Evolutionary conservation across 2,329 filamentous ascomycete genomes (phyloP).

Genomic region (Pseudogymnoascus sp.): DNA sequence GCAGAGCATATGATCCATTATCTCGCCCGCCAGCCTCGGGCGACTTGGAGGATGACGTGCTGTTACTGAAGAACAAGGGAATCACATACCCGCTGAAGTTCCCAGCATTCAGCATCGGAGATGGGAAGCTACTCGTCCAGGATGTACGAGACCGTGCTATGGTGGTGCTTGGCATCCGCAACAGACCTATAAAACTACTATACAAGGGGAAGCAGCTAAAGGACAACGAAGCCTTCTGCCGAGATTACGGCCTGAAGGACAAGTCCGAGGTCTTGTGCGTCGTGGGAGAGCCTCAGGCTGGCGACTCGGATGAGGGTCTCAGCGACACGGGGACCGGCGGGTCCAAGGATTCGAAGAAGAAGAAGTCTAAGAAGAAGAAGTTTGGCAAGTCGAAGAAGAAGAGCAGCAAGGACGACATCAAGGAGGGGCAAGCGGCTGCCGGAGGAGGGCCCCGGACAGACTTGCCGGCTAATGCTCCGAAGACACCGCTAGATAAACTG

Average conservation of each 20-base stretch:
- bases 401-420: constrained; percentile 23
- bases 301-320: constrained; percentile 36
- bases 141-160: constrained; percentile 61
- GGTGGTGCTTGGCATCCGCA: constrained; percentile 55
- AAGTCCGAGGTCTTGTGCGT: constrained; percentile 53
- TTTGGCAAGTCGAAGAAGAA: constrained; percentile 37
- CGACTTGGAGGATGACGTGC: constrained; percentile 56
- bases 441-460: constrained; percentile 21
- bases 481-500: constrained; percentile 51
- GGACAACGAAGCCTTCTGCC: constrained; percentile 48
- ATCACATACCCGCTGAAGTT: constrained; percentile 62
- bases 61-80: constrained; percentile 61
- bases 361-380: constrained; percentile 33
- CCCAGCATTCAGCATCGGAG: constrained; percentile 65
- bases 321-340: constrained; percentile 31
- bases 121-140: constrained; percentile 58
- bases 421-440: constrained; percentile 31
- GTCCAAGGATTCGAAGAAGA: constrained; percentile 33
- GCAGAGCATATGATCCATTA: constrained; percentile 36
- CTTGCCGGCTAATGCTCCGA: constrained; percentile 30
- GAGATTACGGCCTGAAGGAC: constrained; percentile 53
- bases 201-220: constrained; percentile 68
- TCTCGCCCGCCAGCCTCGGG: constrained; percentile 30
- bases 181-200: constrained; percentile 54
- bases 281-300: constrained; percentile 39